These are phyloP conservation scores for Phragmites australis DNA, from an alignment of 176 grass and related monocot genomes.

Conservation along the genomic window DNA sequence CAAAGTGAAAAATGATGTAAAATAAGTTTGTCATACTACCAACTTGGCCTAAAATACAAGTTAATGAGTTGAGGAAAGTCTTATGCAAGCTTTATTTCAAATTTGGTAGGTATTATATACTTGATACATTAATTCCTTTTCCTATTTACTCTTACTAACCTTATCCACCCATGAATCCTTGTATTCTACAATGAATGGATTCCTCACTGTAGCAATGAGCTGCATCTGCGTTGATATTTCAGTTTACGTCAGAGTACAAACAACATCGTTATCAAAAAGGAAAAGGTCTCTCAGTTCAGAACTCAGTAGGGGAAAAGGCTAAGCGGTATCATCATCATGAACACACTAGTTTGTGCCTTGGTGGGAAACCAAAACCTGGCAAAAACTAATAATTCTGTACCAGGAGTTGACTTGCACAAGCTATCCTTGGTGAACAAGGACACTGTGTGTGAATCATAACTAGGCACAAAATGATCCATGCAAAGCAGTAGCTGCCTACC, in stretches of 20 bases:
- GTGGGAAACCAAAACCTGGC: constrained; percentile 28
- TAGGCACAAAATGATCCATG: constrained; percentile 15
- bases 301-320: neutral
- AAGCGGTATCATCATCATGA: constrained; percentile 19
- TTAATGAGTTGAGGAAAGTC: neutral
- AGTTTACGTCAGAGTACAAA: constrained; percentile 16
- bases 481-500: constrained; percentile 47
- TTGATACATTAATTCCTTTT: neutral
- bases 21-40: neutral
- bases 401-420: constrained; percentile 16
- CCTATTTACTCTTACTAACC: constrained; percentile 40
- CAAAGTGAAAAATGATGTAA: constrained; percentile 13
- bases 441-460: constrained; percentile 28
- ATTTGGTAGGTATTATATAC: neutral
- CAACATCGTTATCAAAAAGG: neutral
- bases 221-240: constrained; percentile 61
- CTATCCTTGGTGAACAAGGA: constrained; percentile 18
- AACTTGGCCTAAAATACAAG: neutral
- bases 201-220: constrained; percentile 78
- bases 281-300: constrained; percentile 19
- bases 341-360: neutral
- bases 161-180: constrained; percentile 98
- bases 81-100: neutral
- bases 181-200: constrained; percentile 91
- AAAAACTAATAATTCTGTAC: constrained; percentile 35